Percentiles rank a stretch among this genome's conserved stretches.
phyloP scores from a whole-genome alignment of 352 stramenopile genomes.

The Globisporangium paroecandrum region DNA sequence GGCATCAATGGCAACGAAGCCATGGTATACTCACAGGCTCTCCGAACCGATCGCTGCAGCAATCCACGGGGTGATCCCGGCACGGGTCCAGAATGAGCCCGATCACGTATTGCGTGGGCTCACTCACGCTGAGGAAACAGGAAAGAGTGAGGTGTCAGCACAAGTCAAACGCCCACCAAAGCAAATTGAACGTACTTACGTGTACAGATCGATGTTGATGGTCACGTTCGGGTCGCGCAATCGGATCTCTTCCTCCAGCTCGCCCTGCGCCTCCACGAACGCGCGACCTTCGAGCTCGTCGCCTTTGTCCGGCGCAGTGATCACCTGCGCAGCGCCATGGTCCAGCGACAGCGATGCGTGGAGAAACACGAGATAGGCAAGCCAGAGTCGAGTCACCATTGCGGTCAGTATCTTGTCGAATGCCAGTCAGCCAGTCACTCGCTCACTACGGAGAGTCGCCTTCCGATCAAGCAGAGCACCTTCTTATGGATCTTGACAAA shows the following conservation, averaged over 20 bases:
- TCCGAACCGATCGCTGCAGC: slow-evolving; percentile 77
- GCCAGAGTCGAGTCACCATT: background rate
- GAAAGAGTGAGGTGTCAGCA: background rate
- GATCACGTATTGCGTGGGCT: slow-evolving; percentile 69
- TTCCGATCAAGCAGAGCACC: background rate
- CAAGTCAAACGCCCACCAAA: background rate
- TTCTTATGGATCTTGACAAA: too few species aligned
- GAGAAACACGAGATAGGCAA: background rate
- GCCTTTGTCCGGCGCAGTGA: slow-evolving; percentile 63
- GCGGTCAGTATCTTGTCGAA: background rate
- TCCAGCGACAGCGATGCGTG: background rate
- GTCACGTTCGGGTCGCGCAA: slow-evolving; percentile 33
- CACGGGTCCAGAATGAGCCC: slow-evolving; percentile 85
- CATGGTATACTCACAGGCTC: slow-evolving; percentile 41
- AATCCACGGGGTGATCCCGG: slow-evolving; percentile 45
- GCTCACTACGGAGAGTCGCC: background rate
- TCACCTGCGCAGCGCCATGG: slow-evolving; percentile 34
- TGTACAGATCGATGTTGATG: slow-evolving; percentile 74
- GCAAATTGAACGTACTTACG: slow-evolving; percentile 19
- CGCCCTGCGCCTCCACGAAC: slow-evolving; percentile 40
- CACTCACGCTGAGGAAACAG: slow-evolving; percentile 29
- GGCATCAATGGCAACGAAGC: background rate
- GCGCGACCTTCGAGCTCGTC: slow-evolving; percentile 61
- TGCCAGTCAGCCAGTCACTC: background rate
- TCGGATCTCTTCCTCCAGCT: slow-evolving; percentile 38